A percentile compares a stretch with the other conserved stretches of the same genome.
These are phyloP conservation scores for Pichiaceae sp. DNA, from an alignment of 1,139 yeast species.

Conservation along the genomic window DNA sequence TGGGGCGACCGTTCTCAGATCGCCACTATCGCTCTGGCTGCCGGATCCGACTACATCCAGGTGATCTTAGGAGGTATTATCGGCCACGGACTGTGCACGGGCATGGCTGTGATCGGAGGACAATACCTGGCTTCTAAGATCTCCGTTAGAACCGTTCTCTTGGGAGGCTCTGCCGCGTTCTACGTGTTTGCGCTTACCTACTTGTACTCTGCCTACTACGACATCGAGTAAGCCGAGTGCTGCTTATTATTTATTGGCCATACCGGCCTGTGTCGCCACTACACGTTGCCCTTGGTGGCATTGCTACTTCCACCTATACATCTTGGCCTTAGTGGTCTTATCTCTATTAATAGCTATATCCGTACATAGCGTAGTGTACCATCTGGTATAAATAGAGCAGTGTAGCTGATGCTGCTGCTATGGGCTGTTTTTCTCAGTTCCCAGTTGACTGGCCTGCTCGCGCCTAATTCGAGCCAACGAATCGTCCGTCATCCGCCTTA, in stretches of 20 bases:
- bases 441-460: too few species aligned
- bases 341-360: too few species aligned
- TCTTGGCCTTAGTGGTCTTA: too few species aligned
- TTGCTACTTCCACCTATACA: too few species aligned
- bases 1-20: slow-evolving; percentile 99
- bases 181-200: slow-evolving; percentile 75
- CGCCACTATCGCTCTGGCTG: slow-evolving; percentile 98
- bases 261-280: too few species aligned
- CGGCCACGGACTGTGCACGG: slow-evolving; percentile 89
- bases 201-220: slow-evolving; percentile 48
- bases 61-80: slow-evolving; percentile 83
- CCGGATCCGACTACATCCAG: slow-evolving; percentile 87
- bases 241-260: neutral
- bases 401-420: too few species aligned
- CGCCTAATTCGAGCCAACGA: too few species aligned
- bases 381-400: too few species aligned
- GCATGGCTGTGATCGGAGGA: slow-evolving; percentile 92
- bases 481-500: too few species aligned
- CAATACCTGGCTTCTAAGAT: slow-evolving; percentile 81
- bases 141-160: slow-evolving; percentile 83
- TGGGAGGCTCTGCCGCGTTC: slow-evolving; percentile 86
- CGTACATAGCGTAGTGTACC: too few species aligned
- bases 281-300: too few species aligned
- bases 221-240: slow-evolving; percentile 1
- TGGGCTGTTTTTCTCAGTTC: too few species aligned